These are phyloP conservation scores for Scenedesmus sp. DNA, from an alignment of 163 green algal genomes.

Conservation along the genomic window DNA sequence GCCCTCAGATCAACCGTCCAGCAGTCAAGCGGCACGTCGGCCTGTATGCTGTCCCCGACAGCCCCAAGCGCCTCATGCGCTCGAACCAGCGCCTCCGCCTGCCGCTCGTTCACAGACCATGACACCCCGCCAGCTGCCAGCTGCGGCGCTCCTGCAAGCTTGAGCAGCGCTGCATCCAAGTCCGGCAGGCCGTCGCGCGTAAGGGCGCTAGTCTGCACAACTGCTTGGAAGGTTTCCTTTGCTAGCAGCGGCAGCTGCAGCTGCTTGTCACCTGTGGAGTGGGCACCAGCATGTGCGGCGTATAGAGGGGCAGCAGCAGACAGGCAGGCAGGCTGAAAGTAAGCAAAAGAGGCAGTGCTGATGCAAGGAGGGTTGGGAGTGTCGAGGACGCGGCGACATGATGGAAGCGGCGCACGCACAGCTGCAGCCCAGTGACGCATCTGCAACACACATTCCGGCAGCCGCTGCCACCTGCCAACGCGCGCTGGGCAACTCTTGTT, in stretches of 20 bases:
- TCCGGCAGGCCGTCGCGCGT: conserved; percentile 77
- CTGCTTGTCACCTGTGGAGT: background rate
- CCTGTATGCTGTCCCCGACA: conserved; percentile 71
- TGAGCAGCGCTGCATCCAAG: conserved; percentile 78
- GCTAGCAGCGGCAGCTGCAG: conserved; percentile 62
- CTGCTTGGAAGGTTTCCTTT: conserved; percentile 60
- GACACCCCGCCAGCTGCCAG: conserved; percentile 76
- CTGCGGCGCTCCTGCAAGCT: conserved; percentile 55
- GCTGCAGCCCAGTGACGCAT: too few relatives aligned
- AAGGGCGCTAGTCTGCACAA: conserved; percentile 79
- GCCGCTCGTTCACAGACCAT: conserved; percentile 94
- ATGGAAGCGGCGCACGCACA: background rate
- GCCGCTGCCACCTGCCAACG: too few relatives aligned
- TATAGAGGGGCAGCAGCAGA: background rate
- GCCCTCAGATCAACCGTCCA: conserved; percentile 96
- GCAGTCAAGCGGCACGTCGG: conserved; percentile 92
- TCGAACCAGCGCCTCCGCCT: conserved; percentile 89
- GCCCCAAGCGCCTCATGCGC: conserved; percentile 76
- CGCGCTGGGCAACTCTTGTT: too few relatives aligned
- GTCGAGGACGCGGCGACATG: background rate
- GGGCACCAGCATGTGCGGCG: background rate
- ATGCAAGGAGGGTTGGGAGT: too few relatives aligned
- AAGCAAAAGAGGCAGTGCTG: background rate
- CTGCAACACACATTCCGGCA: too few relatives aligned
- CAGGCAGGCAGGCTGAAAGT: background rate